Conservation (phyloP, 169 alveolate species). For the Plasmodium billcollinsi region DNA sequence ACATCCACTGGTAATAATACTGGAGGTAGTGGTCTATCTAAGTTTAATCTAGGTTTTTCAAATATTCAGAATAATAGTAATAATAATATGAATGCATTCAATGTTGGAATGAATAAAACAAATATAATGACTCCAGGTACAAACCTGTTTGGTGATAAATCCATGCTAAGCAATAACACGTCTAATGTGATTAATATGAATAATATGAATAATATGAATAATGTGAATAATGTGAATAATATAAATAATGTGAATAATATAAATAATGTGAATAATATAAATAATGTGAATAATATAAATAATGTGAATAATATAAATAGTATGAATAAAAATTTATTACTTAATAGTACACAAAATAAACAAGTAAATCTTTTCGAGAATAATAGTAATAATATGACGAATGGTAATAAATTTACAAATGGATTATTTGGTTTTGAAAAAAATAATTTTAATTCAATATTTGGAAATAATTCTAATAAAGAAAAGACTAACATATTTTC, state of each 20-base stretch:
- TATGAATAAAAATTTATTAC: slow-evolving; percentile 3
- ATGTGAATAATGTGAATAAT: not conserved
- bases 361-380: slow-evolving; percentile 1
- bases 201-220: too few relatives aligned
- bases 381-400: slow-evolving; percentile 14
- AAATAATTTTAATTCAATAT: slow-evolving; percentile 21
- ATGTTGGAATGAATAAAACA: not conserved
- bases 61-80: not conserved
- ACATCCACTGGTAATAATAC: not conserved
- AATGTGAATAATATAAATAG: not conserved
- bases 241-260: not conserved
- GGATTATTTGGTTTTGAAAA: slow-evolving; percentile 3
- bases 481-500: slow-evolving; percentile 8
- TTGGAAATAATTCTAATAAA: slow-evolving; percentile 12
- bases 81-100: not conserved
- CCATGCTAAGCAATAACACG: not conserved
- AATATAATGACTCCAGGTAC: not conserved
- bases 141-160: not conserved
- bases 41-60: too few relatives aligned
- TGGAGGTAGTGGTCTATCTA: not conserved
- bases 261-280: not conserved
- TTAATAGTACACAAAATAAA: slow-evolving; percentile 11
- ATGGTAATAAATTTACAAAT: slow-evolving; percentile 2
- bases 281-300: not conserved
- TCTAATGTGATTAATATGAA: not conserved